phyloP scores from a whole-genome alignment of 164 flowering plant species.

The Aristolochia californica region DNA sequence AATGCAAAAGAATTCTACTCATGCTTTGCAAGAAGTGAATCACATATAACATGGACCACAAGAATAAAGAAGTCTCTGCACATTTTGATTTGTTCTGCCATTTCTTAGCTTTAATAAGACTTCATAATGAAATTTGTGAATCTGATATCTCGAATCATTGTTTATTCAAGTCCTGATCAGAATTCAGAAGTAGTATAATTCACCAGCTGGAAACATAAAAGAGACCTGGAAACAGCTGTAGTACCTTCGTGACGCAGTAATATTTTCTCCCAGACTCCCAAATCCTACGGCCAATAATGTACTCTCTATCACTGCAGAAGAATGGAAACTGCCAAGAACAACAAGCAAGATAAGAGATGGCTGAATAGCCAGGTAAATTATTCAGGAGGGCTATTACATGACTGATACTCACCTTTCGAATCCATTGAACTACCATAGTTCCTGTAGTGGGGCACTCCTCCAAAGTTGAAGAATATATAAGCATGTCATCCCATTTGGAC shows the following conservation, averaged over 20 bases:
- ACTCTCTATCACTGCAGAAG: constrained; percentile 71
- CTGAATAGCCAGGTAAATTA: background rate
- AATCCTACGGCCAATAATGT: constrained; percentile 60
- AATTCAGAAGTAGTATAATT: too few species aligned
- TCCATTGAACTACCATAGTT: constrained; percentile 72
- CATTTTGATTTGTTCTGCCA: too few species aligned
- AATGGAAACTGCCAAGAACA: constrained; percentile 52
- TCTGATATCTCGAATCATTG: too few species aligned
- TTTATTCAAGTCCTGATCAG: too few species aligned
- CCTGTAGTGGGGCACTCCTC: constrained; percentile 59
- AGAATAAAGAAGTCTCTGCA: too few species aligned
- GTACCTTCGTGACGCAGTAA: constrained; percentile 75
- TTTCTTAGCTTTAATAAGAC: too few species aligned
- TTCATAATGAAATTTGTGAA: too few species aligned
- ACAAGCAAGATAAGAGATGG: constrained; percentile 6
- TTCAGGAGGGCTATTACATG: background rate
- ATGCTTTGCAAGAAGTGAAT: too few species aligned
- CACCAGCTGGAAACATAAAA: too few species aligned
- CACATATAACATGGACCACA: too few species aligned
- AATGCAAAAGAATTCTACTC: too few species aligned
- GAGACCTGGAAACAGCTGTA: background rate
- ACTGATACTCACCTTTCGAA: constrained; percentile 43
- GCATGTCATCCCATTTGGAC: constrained; percentile 73
- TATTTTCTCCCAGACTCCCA: constrained; percentile 49
- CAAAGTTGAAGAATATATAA: constrained; percentile 29